phyloP scores from a whole-genome alignment of 164 flowering plant genomes.

The Echeveria elegans region DNA sequence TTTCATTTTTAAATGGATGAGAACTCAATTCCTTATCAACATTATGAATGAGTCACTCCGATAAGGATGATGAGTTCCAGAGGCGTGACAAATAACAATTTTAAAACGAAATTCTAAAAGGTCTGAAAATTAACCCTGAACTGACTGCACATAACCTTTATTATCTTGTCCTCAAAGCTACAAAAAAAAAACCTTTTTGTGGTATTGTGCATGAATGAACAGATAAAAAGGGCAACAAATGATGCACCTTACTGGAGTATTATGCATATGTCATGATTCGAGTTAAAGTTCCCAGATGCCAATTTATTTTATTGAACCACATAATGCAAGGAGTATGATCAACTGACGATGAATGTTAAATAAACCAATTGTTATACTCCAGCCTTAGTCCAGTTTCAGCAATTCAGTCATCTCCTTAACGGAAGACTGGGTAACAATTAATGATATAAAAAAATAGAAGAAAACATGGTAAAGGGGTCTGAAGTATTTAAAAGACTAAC shows the following conservation, averaged over 20 bases:
- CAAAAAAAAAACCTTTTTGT: too few species aligned
- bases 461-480: background rate
- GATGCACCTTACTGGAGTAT: background rate
- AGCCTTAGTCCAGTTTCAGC: background rate
- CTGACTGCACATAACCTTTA: too few species aligned
- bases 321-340: background rate
- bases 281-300: too few species aligned
- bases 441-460: background rate
- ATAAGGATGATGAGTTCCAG: background rate
- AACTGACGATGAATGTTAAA: background rate
- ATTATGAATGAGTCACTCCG: background rate
- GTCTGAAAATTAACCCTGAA: too few species aligned
- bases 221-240: too few species aligned
- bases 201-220: too few species aligned
- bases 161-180: too few species aligned
- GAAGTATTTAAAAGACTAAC: conserved; percentile 23
- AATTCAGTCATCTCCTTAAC: background rate
- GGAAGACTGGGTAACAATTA: background rate
- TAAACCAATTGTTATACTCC: background rate
- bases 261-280: background rate
- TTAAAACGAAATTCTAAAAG: too few species aligned
- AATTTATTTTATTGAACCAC: background rate
- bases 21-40: background rate
- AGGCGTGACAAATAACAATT: too few species aligned
- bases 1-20: background rate